Percentiles rank a stretch among this genome's conserved stretches.
phyloP scores from a whole-genome alignment of 2,329 filamentous ascomycete species.

The Diaporthe humulicola region DNA sequence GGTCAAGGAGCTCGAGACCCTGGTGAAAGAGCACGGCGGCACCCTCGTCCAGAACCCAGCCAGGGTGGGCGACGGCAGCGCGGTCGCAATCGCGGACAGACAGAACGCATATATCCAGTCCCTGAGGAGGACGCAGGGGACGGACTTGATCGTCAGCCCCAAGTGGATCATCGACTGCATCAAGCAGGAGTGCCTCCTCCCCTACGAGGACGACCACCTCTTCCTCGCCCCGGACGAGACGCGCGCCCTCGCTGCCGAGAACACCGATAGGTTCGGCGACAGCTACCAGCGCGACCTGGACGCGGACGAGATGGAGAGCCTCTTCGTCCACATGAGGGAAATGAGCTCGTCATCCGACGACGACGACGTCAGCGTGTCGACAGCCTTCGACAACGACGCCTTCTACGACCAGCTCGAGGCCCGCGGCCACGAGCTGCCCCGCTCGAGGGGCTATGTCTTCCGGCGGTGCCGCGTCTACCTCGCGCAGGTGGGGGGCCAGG shows the following conservation, averaged over 20 bases:
- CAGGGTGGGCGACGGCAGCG: constrained; percentile 71
- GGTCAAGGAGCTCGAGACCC: constrained; percentile 82
- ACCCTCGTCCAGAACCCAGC: constrained; percentile 80
- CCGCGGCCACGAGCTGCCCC: constrained; percentile 66
- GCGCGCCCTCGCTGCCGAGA: constrained; percentile 66
- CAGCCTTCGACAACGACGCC: constrained; percentile 56
- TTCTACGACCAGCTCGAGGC: constrained; percentile 70
- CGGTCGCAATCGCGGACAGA: constrained; percentile 84
- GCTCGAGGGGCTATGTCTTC: constrained; percentile 67
- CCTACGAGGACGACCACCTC: constrained; percentile 74
- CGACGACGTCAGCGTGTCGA: constrained; percentile 36
- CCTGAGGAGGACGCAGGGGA: constrained; percentile 78
- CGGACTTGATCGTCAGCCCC: constrained; percentile 79
- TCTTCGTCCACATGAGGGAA: constrained; percentile 53
- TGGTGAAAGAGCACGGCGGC: constrained; percentile 89
- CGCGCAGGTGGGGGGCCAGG: constrained; percentile 46
- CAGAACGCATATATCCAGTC: constrained; percentile 86
- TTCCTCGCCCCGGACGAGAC: constrained; percentile 75
- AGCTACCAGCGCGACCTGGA: constrained; percentile 79
- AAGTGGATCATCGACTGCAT: constrained; percentile 89
- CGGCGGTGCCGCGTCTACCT: constrained; percentile 59
- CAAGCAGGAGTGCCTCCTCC: constrained; percentile 73
- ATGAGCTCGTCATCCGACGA: constrained; percentile 43
- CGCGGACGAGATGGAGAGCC: constrained; percentile 51
- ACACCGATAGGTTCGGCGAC: constrained; percentile 84